A percentile compares a stretch with the other conserved stretches of the same genome.
These are phyloP conservation scores for Hawksworthiomyces lignivorus DNA, from an alignment of 2,329 filamentous ascomycete genomes.

Conservation along the genomic window DNA sequence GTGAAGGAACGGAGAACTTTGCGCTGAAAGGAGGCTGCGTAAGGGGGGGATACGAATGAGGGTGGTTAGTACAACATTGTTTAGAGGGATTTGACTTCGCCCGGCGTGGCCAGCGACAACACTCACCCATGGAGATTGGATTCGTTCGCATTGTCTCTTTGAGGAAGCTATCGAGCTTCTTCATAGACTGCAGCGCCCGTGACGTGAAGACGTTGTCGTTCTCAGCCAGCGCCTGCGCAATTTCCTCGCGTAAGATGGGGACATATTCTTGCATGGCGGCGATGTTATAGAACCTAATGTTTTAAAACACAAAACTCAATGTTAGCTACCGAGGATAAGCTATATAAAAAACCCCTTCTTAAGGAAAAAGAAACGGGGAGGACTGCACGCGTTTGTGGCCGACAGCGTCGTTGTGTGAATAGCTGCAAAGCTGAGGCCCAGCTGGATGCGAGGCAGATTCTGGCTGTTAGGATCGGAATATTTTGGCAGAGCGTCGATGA, in stretches of 20 bases:
- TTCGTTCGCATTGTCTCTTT: constrained; percentile 24
- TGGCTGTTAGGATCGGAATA: constrained; percentile 24
- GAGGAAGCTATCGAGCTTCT: constrained; percentile 25
- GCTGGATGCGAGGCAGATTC: constrained; percentile 33
- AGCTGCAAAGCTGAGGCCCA: constrained; percentile 38
- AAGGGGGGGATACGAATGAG: too few species aligned
- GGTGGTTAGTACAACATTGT: neutral
- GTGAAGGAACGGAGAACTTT: constrained; percentile 37
- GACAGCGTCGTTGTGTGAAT: constrained; percentile 44
- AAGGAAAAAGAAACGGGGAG: too few species aligned
- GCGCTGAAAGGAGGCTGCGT: constrained; percentile 41
- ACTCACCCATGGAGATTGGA: constrained; percentile 9
- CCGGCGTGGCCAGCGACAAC: too few species aligned
- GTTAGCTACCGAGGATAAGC: too few species aligned
- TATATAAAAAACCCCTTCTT: constrained; percentile 13
- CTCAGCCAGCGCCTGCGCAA: constrained; percentile 28
- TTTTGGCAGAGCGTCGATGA: constrained; percentile 31
- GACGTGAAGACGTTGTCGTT: constrained; percentile 23
- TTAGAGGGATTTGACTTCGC: neutral
- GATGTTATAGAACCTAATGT: constrained; percentile 45
- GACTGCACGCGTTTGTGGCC: constrained; percentile 37
- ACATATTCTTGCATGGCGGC: constrained; percentile 42
- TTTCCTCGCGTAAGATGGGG: constrained; percentile 44
- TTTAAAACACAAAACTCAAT: too few species aligned
- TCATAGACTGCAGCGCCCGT: constrained; percentile 24